A percentile compares a stretch with the other conserved stretches of the same genome.
These are phyloP conservation scores for Parmales sp. DNA, from an alignment of 108 stramenopile genomes.

Conservation along the genomic window DNA sequence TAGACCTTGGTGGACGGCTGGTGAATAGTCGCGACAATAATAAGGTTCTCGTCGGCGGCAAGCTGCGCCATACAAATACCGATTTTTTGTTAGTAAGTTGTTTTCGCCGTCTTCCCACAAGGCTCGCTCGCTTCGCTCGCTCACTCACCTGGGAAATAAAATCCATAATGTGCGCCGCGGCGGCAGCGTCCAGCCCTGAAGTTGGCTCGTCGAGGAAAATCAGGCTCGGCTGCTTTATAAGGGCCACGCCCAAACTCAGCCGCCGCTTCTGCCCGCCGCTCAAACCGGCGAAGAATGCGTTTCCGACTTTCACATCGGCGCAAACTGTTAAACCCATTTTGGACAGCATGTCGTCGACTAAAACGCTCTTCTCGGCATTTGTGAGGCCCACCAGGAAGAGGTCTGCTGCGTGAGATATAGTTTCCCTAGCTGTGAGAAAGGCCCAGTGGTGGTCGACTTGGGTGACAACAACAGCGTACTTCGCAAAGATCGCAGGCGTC, in stretches of 20 bases:
- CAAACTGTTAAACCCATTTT: slow-evolving; percentile 43
- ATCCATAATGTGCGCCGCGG: slow-evolving; percentile 24
- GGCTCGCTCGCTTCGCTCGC: background rate
- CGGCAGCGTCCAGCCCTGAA: slow-evolving; percentile 33
- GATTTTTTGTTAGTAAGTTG: too few relatives aligned
- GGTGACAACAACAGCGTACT: background rate
- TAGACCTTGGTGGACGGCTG: slow-evolving; percentile 29
- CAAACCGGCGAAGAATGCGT: slow-evolving; percentile 52
- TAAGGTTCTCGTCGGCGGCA: slow-evolving; percentile 19
- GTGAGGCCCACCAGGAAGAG: slow-evolving; percentile 1
- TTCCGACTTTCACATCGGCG: slow-evolving; percentile 49
- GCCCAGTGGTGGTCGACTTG: background rate
- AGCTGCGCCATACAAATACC: too few relatives aligned
- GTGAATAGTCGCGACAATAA: slow-evolving; percentile 30
- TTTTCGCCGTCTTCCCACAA: too few relatives aligned
- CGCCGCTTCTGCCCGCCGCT: slow-evolving; percentile 62
- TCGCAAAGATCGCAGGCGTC: background rate
- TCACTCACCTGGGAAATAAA: slow-evolving; percentile 9
- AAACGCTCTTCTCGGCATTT: slow-evolving; percentile 14
- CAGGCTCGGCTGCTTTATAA: slow-evolving; percentile 25
- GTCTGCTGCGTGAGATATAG: background rate
- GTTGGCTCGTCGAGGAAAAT: slow-evolving; percentile 43
- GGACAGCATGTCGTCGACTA: slow-evolving; percentile 31
- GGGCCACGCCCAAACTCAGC: slow-evolving; percentile 55
- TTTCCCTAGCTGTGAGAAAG: background rate